phyloP scores from a whole-genome alignment of 768 basidiomycete species.

The Termitomyces sp. region DNA sequence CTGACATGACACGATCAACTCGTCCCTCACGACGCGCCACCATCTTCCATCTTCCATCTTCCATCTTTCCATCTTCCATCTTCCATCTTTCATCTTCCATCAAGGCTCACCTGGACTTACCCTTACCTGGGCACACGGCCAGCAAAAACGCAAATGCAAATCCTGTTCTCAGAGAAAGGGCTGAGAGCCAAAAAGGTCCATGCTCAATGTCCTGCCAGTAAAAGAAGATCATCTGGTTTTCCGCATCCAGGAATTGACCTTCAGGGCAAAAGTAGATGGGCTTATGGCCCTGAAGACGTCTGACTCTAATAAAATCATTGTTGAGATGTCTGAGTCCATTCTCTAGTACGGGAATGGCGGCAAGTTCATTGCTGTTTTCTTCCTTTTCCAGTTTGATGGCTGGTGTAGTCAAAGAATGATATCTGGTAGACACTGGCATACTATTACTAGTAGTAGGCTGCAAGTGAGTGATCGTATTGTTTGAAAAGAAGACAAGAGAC shows the following conservation, averaged over 20 bases:
- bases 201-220: not conserved
- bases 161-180: not conserved
- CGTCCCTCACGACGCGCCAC: no score
- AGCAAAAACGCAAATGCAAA: no score
- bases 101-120: no score
- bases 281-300: not conserved
- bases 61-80: no score
- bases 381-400: not conserved
- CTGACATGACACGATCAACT: no score
- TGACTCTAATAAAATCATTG: not conserved
- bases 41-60: no score
- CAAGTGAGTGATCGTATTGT: no score
- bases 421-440: not conserved
- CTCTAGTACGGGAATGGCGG: not conserved
- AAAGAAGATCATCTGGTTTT: constrained; percentile 1
- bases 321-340: not conserved
- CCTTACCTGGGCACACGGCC: no score
- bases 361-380: not conserved
- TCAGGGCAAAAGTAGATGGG: constrained; percentile 3
- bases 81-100: no score
- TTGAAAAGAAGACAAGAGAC: not conserved
- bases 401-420: not conserved
- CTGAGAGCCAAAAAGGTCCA: not conserved
- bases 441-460: not conserved
- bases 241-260: constrained; percentile 1